phyloP scores from a whole-genome alignment of 1,284 basidiomycete genomes.

The Cystobasidium slooffiae region DNA sequence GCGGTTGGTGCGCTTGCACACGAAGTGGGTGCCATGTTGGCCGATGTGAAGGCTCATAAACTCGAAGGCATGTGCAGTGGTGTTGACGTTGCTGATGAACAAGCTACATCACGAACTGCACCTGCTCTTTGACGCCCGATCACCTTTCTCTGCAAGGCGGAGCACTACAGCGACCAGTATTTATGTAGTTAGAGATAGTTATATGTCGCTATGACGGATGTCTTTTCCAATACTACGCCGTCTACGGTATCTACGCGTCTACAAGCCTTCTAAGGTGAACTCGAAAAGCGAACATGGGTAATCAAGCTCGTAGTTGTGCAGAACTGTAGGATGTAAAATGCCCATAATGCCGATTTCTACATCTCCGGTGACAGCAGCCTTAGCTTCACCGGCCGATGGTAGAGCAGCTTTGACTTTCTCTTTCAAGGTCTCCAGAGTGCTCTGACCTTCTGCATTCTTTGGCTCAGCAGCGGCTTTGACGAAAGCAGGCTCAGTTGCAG shows the following conservation, averaged over 20 bases:
- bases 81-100: neutral
- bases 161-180: too few species aligned
- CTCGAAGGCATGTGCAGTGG: neutral
- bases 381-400: constrained; percentile 53
- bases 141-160: neutral
- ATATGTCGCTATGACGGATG: too few species aligned
- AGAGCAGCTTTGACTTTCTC: constrained; percentile 55
- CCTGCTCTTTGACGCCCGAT: neutral
- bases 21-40: constrained; percentile 37
- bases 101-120: neutral
- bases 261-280: constrained; percentile 74
- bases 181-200: too few species aligned
- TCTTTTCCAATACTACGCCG: neutral
- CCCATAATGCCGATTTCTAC: constrained; percentile 79
- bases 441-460: constrained; percentile 46
- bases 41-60: constrained; percentile 27
- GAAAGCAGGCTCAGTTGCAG: constrained; percentile 48
- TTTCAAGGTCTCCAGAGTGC: constrained; percentile 58
- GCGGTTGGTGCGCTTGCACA: constrained; percentile 48
- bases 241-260: neutral
- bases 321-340: constrained; percentile 86
- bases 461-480: constrained; percentile 45
- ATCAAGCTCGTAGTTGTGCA: constrained; percentile 87
- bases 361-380: constrained; percentile 61
- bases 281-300: constrained; percentile 96